Conservation (phyloP, 2,329 filamentous ascomycete genomes). For the Lasiodiplodia sp. region DNA sequence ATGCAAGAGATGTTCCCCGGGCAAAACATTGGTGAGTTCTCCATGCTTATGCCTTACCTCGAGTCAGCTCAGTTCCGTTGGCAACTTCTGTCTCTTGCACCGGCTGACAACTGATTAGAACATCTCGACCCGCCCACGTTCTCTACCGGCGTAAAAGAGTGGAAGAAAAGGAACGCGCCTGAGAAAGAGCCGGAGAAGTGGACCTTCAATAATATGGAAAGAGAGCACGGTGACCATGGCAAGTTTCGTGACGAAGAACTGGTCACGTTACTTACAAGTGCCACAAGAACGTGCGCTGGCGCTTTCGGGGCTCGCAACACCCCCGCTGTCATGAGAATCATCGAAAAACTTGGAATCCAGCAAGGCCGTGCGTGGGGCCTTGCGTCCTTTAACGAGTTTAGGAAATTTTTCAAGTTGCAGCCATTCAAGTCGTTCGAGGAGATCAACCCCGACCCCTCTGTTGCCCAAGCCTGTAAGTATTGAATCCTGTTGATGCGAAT, state of each 20-base stretch:
- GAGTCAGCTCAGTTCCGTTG: too few relatives aligned
- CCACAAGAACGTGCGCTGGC: slow-evolving; percentile 52
- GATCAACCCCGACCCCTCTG: slow-evolving; percentile 66
- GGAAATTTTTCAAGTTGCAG: slow-evolving; percentile 77
- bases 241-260: slow-evolving; percentile 55
- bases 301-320: slow-evolving; percentile 61
- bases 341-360: slow-evolving; percentile 77
- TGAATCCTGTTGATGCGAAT: not conserved
- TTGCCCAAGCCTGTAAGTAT: slow-evolving; percentile 46
- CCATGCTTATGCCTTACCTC: not conserved
- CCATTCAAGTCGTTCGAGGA: slow-evolving; percentile 77
- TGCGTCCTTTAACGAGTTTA: slow-evolving; percentile 79
- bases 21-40: not conserved
- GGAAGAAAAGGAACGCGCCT: slow-evolving; percentile 58
- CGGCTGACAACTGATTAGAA: too few relatives aligned
- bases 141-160: too few relatives aligned
- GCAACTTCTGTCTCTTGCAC: too few relatives aligned
- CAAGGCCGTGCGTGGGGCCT: slow-evolving; percentile 76
- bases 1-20: slow-evolving; percentile 31
- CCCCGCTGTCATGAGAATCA: slow-evolving; percentile 55
- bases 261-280: slow-evolving; percentile 52
- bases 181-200: slow-evolving; percentile 55
- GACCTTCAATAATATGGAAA: slow-evolving; percentile 53
- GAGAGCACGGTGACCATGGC: slow-evolving; percentile 46
- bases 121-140: too few relatives aligned